These are phyloP conservation scores for Psilocybe subaeruginosa DNA, from an alignment of 768 basidiomycete genomes.

Conservation along the genomic window DNA sequence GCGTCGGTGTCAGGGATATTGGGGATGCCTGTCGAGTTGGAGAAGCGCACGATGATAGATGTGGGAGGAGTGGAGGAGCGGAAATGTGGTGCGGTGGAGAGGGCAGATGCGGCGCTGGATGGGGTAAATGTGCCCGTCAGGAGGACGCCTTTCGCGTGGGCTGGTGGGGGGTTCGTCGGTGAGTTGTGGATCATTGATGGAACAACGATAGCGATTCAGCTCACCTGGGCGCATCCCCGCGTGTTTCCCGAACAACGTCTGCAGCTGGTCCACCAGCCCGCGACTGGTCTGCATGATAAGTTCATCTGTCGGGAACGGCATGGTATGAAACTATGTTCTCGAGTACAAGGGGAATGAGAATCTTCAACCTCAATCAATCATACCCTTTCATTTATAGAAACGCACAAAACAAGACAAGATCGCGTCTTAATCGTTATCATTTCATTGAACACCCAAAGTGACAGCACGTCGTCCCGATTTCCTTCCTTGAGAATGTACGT, in stretches of 20 bases:
- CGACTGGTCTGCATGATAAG: constrained; percentile 14
- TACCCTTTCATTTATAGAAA: too few species aligned
- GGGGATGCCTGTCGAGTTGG: constrained; percentile 21
- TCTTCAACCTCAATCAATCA: too few species aligned
- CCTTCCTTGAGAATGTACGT: too few species aligned
- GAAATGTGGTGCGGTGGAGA: constrained; percentile 18
- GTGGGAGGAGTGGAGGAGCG: not conserved
- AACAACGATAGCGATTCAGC: not conserved
- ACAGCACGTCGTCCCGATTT: too few species aligned
- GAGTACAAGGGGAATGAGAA: too few species aligned
- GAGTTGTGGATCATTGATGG: too few species aligned
- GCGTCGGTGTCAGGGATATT: constrained; percentile 19
- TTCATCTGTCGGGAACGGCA: constrained; percentile 21
- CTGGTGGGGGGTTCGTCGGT: not conserved
- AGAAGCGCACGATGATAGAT: constrained; percentile 15
- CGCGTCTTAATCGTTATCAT: too few species aligned
- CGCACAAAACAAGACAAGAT: too few species aligned
- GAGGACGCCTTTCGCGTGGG: constrained; percentile 19
- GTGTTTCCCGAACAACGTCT: constrained; percentile 18
- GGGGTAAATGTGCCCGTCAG: constrained; percentile 18
- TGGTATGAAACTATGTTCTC: not conserved
- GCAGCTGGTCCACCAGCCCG: constrained; percentile 17
- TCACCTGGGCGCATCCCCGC: constrained; percentile 18
- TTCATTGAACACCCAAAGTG: too few species aligned
- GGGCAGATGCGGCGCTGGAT: constrained; percentile 7